A percentile compares a stretch with the other conserved stretches of the same genome.
Evolutionary conservation across 2,329 filamentous ascomycete genomes (phyloP).

Genomic region (Trichoderma sp.): DNA sequence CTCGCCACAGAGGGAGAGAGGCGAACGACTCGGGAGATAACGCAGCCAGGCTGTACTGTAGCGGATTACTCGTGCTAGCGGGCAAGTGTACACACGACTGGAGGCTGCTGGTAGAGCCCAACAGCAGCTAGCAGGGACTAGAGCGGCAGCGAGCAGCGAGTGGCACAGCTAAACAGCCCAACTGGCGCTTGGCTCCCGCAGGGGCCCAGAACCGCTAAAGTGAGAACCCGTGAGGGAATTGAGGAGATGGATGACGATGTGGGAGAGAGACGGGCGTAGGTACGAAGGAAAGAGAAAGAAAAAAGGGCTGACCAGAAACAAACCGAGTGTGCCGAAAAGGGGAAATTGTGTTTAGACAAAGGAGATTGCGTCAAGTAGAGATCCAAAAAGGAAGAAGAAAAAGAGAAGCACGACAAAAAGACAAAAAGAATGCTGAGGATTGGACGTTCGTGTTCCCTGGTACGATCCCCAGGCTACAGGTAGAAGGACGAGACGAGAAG

Average conservation of each 20-base stretch:
- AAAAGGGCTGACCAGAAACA: background rate
- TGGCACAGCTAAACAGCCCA: constrained; percentile 4
- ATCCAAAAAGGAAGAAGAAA: background rate
- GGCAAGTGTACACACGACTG: background rate
- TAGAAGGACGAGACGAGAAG: background rate
- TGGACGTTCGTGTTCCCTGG: background rate
- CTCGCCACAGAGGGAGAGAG: constrained; percentile 12
- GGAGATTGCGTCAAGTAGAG: background rate
- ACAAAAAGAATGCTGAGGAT: background rate
- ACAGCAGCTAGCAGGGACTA: constrained; percentile 1
- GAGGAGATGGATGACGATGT: background rate
- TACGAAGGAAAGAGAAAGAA: background rate
- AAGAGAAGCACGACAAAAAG: background rate
- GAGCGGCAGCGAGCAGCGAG: background rate
- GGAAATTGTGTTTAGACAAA: background rate
- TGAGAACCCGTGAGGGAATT: background rate
- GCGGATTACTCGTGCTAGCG: background rate
- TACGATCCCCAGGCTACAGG: background rate
- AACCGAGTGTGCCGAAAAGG: background rate
- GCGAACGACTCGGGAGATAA: constrained; percentile 2
- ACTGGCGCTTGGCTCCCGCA: constrained; percentile 5
- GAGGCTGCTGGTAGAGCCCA: background rate
- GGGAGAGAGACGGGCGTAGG: background rate
- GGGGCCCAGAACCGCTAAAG: background rate
- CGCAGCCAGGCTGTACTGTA: background rate